Conservation (phyloP, 2,329 filamentous ascomycete species). For the Emergomyces orientalis region DNA sequence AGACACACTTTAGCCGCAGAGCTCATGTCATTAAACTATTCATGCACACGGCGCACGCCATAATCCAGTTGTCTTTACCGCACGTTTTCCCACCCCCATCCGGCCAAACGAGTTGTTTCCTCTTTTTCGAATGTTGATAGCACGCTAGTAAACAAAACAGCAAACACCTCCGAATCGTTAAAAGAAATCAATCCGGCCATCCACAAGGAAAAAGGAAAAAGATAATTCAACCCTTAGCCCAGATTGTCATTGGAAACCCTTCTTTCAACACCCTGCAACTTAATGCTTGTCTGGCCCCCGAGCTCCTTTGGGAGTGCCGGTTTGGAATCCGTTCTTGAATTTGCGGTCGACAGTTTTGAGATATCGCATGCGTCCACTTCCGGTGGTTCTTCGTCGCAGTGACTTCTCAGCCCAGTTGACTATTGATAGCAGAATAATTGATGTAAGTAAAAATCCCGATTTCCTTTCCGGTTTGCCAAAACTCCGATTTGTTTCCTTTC, state of each 20-base stretch:
- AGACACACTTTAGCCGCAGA: background rate
- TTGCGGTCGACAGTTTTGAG: constrained; percentile 84
- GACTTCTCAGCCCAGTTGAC: constrained; percentile 99
- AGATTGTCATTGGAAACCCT: constrained; percentile 30
- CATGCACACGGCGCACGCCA: constrained; percentile 10
- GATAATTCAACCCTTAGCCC: constrained; percentile 32
- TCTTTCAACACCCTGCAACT: constrained; percentile 24
- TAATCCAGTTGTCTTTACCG: constrained; percentile 8
- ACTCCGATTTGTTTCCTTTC: background rate
- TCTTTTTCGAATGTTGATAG: constrained; percentile 10
- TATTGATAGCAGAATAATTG: constrained; percentile 33
- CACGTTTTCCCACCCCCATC: constrained; percentile 4
- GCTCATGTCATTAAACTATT: constrained; percentile 8
- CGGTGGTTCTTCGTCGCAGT: constrained; percentile 99
- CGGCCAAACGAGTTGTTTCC: background rate
- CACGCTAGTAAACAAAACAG: constrained; percentile 4
- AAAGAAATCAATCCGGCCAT: constrained; percentile 5
- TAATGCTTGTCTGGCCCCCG: constrained; percentile 52
- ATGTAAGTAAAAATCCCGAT: constrained; percentile 20
- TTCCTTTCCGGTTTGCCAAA: constrained; percentile 6
- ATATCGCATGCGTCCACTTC: constrained; percentile 91
- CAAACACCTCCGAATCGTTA: constrained; percentile 5
- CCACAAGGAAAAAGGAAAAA: constrained; percentile 11
- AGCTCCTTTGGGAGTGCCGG: constrained; percentile 74
- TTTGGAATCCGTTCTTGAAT: constrained; percentile 98